These are phyloP conservation scores for Kregervanrija pseudodelftensis DNA, from an alignment of 805 yeast genomes.

Conservation along the genomic window DNA sequence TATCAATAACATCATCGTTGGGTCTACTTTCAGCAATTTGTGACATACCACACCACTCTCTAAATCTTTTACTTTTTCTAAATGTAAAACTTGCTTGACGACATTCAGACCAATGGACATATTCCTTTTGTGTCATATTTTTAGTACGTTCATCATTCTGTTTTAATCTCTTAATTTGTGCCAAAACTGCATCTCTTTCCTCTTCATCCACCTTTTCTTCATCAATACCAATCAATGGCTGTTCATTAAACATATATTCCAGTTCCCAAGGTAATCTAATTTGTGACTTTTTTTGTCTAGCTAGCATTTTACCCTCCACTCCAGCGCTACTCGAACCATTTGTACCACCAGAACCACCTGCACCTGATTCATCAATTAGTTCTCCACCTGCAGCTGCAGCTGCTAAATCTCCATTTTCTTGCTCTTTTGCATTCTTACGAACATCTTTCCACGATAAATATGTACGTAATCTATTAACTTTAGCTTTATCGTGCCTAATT, in stretches of 20 bases:
- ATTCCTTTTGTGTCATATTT: conserved; percentile 93
- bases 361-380: conserved; percentile 24
- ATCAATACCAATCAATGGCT: conserved; percentile 67
- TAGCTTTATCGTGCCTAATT: conserved; percentile 89
- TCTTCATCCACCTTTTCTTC: conserved; percentile 64
- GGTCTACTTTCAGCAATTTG: conserved; percentile 84
- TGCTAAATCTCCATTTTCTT: conserved; percentile 43
- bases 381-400: conserved; percentile 23
- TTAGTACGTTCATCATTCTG: conserved; percentile 91
- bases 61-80: conserved; percentile 85
- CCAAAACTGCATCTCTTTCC: conserved; percentile 81
- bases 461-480: conserved; percentile 84
- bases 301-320: conserved; percentile 34
- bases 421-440: conserved; percentile 66
- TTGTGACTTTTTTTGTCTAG: conserved; percentile 65
- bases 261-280: conserved; percentile 93
- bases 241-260: conserved; percentile 88
- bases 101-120: conserved; percentile 98
- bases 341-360: conserved; percentile 18
- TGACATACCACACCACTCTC: conserved; percentile 92
- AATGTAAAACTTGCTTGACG: conserved; percentile 96
- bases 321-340: conserved; percentile 28
- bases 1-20: conserved; percentile 94
- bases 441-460: conserved; percentile 96
- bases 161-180: conserved; percentile 81